These are phyloP conservation scores for Fonsecaea erecta DNA, from an alignment of 2,329 filamentous ascomycete species.

Conservation along the genomic window DNA sequence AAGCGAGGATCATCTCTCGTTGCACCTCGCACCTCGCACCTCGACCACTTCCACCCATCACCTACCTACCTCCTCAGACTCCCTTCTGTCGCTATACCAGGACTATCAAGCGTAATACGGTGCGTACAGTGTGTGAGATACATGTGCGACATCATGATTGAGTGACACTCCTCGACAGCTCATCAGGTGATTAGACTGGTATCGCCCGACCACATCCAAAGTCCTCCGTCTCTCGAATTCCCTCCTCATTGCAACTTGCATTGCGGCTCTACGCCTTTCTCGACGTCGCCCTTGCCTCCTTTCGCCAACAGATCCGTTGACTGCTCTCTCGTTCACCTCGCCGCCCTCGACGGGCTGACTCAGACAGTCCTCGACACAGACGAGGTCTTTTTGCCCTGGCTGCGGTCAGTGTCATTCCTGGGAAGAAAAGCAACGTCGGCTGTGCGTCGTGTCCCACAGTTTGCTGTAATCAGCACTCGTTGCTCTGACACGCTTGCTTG, in stretches of 20 bases:
- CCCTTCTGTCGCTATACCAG: no score
- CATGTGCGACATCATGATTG: no score
- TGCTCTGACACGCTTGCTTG: background rate
- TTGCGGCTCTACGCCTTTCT: conserved; percentile 2
- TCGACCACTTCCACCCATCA: conserved; percentile 28
- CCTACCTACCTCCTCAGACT: conserved; percentile 12
- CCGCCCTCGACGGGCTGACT: conserved; percentile 26
- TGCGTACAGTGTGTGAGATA: no score
- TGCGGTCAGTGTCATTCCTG: conserved; percentile 1
- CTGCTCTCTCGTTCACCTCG: conserved; percentile 11
- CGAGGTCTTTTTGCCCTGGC: conserved; percentile 7
- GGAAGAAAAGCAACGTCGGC: background rate
- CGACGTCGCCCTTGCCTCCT: background rate
- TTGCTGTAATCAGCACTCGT: background rate
- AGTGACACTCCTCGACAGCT: no score
- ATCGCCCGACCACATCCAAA: conserved; percentile 18
- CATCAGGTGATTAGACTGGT: no score
- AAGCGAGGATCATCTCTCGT: conserved; percentile 27
- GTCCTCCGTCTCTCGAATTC: background rate
- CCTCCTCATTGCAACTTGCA: conserved; percentile 11
- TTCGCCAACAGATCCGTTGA: background rate
- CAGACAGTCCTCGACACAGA: conserved; percentile 12
- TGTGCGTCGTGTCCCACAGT: background rate
- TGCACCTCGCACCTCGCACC: conserved; percentile 25
- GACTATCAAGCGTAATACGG: no score